phyloP scores from a whole-genome alignment of 2,329 filamentous ascomycete genomes.

The Trichoderma koningiopsis region DNA sequence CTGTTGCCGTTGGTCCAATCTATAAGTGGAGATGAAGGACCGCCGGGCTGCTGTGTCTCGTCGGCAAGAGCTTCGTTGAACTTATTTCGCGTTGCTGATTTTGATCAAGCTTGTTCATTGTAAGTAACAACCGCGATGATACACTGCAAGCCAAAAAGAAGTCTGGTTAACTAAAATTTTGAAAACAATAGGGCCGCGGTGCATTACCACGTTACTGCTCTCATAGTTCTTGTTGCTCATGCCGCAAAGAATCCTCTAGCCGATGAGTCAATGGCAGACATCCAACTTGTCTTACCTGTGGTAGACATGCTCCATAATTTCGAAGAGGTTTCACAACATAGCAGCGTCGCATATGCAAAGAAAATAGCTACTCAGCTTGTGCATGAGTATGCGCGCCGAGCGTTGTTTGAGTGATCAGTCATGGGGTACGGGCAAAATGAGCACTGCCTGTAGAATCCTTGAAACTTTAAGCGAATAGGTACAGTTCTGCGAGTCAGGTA shows the following conservation, averaged over 20 bases:
- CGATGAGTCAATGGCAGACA: constrained; percentile 9
- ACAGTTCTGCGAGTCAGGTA: not conserved
- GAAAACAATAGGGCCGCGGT: not conserved
- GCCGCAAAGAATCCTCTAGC: not conserved
- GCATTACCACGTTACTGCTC: not conserved
- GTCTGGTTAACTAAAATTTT: not conserved
- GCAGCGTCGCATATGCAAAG: not conserved
- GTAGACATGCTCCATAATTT: constrained; percentile 11
- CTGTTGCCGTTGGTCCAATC: not conserved
- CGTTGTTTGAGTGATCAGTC: not conserved
- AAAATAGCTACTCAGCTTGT: constrained; percentile 9
- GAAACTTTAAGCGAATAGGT: no score
- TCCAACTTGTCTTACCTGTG: constrained; percentile 3
- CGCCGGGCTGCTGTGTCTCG: not conserved
- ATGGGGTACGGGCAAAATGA: not conserved
- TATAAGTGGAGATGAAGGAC: not conserved
- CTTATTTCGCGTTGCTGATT: not conserved
- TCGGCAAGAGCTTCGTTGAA: constrained; percentile 1
- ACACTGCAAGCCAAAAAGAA: not conserved
- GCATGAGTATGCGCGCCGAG: constrained; percentile 7
- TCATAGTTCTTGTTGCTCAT: not conserved
- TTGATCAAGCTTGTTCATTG: constrained; percentile 4
- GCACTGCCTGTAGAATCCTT: not conserved
- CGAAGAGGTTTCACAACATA: not conserved
- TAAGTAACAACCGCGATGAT: not conserved